These are phyloP conservation scores for Tympanopsis confertula DNA, from an alignment of 2,329 filamentous ascomycete genomes.

Conservation along the genomic window DNA sequence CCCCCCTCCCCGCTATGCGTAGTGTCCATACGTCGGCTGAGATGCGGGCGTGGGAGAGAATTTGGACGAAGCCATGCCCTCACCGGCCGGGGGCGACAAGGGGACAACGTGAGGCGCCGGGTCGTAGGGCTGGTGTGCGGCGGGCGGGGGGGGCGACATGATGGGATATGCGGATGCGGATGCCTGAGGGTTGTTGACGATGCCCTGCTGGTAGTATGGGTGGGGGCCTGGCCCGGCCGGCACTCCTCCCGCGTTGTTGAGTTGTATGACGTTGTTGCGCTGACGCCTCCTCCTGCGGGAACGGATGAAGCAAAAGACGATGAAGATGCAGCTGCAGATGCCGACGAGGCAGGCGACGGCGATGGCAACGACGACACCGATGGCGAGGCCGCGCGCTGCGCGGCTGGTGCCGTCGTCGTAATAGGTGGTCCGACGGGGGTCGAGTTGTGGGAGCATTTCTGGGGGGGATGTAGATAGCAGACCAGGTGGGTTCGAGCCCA, in stretches of 20 bases:
- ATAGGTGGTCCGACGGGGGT: too few relatives aligned
- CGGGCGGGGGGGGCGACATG: neutral
- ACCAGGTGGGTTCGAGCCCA: too few relatives aligned
- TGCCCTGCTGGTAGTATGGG: neutral
- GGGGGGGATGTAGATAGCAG: too few relatives aligned
- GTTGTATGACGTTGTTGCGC: neutral
- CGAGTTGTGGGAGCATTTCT: too few relatives aligned
- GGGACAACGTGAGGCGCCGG: too few relatives aligned
- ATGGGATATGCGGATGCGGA: neutral
- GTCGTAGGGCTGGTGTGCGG: too few relatives aligned
- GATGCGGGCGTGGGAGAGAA: too few relatives aligned
- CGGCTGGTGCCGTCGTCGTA: neutral
- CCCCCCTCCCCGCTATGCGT: too few relatives aligned
- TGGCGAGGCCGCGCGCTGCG: neutral
- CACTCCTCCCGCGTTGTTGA: neutral
- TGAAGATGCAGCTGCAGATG: neutral
- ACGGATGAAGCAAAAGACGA: neutral
- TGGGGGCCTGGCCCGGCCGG: too few relatives aligned
- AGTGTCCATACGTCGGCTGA: too few relatives aligned
- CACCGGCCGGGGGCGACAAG: too few relatives aligned
- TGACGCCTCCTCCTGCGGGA: neutral
- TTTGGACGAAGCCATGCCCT: too few relatives aligned
- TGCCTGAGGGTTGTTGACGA: neutral
- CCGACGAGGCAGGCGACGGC: neutral
- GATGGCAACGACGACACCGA: neutral